Base-by-base conservation (phyloP, 352 stramenopile species). In the Phytopythium vexans region DNA sequence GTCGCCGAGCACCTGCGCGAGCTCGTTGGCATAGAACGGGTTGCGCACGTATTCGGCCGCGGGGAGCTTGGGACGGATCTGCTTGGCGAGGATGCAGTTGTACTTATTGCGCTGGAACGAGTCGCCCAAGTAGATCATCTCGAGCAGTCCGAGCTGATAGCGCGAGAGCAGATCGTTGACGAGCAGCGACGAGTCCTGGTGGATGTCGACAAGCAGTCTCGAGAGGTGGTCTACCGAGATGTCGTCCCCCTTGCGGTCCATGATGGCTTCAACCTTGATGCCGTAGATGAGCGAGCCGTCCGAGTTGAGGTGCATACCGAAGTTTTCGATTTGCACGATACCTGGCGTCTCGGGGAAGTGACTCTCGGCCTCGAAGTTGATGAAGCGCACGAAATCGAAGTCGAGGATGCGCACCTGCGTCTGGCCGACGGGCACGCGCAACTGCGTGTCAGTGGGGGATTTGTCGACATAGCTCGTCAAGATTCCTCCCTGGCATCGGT, bases 331-430 rank as follows among this genome's bases (percentile, higher is more conserved):
- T 68, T 99, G 95, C 10, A 97, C 90, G 39, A 98, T 95, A 35
- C 95, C 95, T 14, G 72, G 78, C 8, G 96, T 91, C 75, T 98
- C 94, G 15, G 94, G 86, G 62, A 98, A 98, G 48, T 98, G 84
- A 54, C 97, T 98, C 62, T 99, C 95, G 27, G 96, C 96, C 64
- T 99, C 96, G 58, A 99, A 99, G 64, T 99, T 99, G 52, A 98
- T 98, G 59, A 98, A 97, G 41, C 97, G 96, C 27, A 97, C 96
- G 42, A 98, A 94, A 40, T 97, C 97, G 58, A 98, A 99, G 64
- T 99, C 96, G 3, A 99, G 74, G 49, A 99, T 97, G 41, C 96
- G 87, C 11, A 99, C 92, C 46, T 86, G 85, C 1, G 95, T 99
- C 39, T 98, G 87, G 6, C 97, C 96, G 9, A 97, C 88, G 12